phyloP scores from a whole-genome alignment of 768 basidiomycete genomes.

The Dacryopinax primogenitus region DNA sequence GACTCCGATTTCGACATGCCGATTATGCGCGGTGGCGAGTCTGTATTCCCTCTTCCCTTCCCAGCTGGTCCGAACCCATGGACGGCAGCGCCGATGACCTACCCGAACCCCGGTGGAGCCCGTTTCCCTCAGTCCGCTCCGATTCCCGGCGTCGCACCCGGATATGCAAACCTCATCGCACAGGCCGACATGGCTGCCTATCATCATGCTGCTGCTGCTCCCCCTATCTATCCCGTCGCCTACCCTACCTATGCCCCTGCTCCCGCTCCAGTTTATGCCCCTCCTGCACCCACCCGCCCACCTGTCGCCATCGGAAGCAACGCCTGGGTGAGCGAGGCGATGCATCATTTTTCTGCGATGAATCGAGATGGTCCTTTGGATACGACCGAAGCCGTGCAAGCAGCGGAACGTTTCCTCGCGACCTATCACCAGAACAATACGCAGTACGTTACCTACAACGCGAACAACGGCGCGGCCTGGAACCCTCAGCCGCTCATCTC shows the following conservation, averaged over 20 bases:
- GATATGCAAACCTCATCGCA: neutral
- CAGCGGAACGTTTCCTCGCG: neutral
- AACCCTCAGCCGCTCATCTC: neutral
- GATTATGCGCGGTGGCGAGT: neutral
- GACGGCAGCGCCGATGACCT: neutral
- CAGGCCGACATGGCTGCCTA: neutral
- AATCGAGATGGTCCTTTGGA: neutral
- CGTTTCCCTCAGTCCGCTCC: neutral
- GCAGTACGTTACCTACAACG: neutral
- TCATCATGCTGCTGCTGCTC: neutral
- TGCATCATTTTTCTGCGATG: neutral
- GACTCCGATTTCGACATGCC: constrained; percentile 4
- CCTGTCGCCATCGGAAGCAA: neutral
- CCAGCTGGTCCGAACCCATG: neutral
- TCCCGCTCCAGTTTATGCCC: neutral
- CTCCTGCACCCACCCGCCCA: neutral
- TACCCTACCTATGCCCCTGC: neutral
- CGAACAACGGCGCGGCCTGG: neutral
- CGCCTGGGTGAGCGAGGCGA: neutral
- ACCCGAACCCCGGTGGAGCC: neutral
- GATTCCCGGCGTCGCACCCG: neutral
- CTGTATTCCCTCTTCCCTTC: neutral
- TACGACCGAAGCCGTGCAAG: neutral
- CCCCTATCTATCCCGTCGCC: neutral
- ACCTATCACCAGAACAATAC: neutral